Conservation (phyloP, 2,329 filamentous ascomycete species). For the Sporothrix sp. region DNA sequence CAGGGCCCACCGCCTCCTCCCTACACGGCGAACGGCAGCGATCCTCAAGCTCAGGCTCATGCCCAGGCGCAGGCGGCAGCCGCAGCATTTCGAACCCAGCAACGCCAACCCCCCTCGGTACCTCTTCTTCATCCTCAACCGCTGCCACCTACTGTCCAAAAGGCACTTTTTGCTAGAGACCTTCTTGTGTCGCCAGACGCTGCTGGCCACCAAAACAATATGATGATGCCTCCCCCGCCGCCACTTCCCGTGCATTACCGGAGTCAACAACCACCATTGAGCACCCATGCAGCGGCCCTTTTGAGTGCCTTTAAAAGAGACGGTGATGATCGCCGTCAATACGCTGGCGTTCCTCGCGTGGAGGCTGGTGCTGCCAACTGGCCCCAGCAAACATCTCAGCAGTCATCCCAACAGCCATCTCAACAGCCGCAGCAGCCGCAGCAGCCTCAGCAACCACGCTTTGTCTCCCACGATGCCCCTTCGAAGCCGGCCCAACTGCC, state of each 20-base stretch:
- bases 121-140: conserved; percentile 39
- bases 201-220: conserved; percentile 9
- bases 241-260: conserved; percentile 16
- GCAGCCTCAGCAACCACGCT: conserved; percentile 1
- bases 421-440: conserved; percentile 1
- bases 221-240: conserved; percentile 13
- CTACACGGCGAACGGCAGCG: neutral
- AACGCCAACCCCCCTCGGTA: conserved; percentile 16
- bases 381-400: conserved; percentile 1
- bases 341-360: neutral
- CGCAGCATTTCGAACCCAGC: neutral
- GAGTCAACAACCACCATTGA: conserved; percentile 22
- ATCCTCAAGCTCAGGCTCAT: neutral
- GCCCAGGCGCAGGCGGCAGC: neutral
- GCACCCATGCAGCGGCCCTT: conserved; percentile 28
- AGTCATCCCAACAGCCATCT: neutral
- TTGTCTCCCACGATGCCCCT: too few relatives aligned
- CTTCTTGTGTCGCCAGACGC: conserved; percentile 28
- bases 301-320: conserved; percentile 32
- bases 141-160: conserved; percentile 46
- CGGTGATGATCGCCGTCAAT: neutral
- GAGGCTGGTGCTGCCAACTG: neutral
- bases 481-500: neutral
- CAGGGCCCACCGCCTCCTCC: conserved; percentile 1
- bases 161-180: conserved; percentile 39